Evolutionary conservation across 2,329 filamentous ascomycete species (phyloP).

Genomic region (Colletotrichum sp.): DNA sequence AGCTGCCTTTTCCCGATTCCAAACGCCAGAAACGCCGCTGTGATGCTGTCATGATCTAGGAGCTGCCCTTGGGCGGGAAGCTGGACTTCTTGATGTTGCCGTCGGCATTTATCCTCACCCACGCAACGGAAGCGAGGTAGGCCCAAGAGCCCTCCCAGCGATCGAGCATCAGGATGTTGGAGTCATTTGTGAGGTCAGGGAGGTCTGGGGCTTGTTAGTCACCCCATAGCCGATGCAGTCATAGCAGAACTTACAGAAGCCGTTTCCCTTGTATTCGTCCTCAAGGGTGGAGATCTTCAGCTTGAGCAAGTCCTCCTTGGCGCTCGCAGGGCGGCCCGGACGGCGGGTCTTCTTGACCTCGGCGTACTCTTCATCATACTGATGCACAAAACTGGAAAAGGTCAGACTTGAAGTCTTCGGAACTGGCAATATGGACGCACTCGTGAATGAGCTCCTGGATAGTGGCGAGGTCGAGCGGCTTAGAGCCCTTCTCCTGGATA

Average conservation of each 20-base stretch:
- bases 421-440: constrained; percentile 44
- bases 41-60: constrained; percentile 7
- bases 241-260: constrained; percentile 71
- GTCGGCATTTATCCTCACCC: constrained; percentile 72
- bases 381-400: constrained; percentile 63
- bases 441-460: constrained; percentile 66
- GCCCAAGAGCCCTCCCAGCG: constrained; percentile 87
- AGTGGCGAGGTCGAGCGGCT: constrained; percentile 57
- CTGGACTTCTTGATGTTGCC: constrained; percentile 71
- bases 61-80: constrained; percentile 70
- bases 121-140: constrained; percentile 76
- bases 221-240: not conserved
- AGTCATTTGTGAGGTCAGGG: constrained; percentile 74
- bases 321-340: constrained; percentile 78
- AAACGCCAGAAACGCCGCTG: constrained; percentile 15
- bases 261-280: constrained; percentile 76
- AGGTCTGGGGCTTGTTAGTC: constrained; percentile 37
- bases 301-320: constrained; percentile 78
- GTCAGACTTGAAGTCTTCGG: not conserved
- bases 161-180: constrained; percentile 69
- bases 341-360: constrained; percentile 72
- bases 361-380: constrained; percentile 74
- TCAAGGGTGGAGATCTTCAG: constrained; percentile 73
- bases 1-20: not conserved
- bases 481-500: constrained; percentile 54